phyloP scores from a whole-genome alignment of 2,329 filamentous ascomycete genomes.

The Penicillium brevicompactum region DNA sequence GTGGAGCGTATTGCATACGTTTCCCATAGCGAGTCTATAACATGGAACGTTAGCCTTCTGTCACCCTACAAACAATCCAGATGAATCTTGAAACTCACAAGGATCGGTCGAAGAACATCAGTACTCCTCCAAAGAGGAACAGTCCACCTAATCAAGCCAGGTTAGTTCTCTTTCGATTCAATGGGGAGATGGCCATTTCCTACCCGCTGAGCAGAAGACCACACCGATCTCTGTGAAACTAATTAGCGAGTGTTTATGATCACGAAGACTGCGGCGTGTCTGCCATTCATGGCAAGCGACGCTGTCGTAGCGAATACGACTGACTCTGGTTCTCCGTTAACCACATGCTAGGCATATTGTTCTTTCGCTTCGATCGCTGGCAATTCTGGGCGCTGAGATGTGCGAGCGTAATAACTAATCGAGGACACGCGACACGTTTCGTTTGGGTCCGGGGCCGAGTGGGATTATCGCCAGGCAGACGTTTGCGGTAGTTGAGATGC shows the following conservation, averaged over 20 bases:
- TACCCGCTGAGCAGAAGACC: constrained; percentile 96
- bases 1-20: constrained; percentile 57
- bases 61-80: not conserved
- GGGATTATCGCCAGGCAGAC: not conserved
- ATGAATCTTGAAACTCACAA: constrained; percentile 64
- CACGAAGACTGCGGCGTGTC: not conserved
- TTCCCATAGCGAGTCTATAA: constrained; percentile 90
- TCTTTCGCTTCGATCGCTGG: not conserved
- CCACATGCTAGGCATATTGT: constrained; percentile 86
- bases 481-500: not conserved
- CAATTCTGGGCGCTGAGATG: not conserved
- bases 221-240: constrained; percentile 81
- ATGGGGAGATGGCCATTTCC: constrained; percentile 32
- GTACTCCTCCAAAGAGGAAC: constrained; percentile 90
- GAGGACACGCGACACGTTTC: not conserved
- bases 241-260: constrained; percentile 20
- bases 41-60: constrained; percentile 5
- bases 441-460: not conserved
- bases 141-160: constrained; percentile 68
- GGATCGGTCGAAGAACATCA: constrained; percentile 97
- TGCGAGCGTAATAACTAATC: not conserved
- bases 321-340: constrained; percentile 92
- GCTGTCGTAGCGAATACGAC: constrained; percentile 37
- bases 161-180: constrained; percentile 15
- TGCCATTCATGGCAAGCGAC: not conserved